Conservation (phyloP, 768 basidiomycete genomes). For the Ramaria sp. region DNA sequence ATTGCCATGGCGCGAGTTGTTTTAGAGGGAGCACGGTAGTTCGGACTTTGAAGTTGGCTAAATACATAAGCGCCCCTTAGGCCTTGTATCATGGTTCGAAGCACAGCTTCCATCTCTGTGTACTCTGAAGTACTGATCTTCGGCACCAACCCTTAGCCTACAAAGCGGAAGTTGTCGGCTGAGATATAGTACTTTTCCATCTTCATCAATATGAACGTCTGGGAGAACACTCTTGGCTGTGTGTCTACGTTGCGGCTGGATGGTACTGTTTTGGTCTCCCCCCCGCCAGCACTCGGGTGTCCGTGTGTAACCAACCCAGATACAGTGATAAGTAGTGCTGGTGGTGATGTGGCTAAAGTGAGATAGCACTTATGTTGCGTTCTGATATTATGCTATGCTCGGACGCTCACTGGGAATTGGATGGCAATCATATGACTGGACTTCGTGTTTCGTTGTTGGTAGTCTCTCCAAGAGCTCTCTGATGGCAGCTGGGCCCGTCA, state of each 20-base stretch:
- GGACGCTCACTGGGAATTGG: conserved; percentile 61
- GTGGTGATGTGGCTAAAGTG: conserved; percentile 56
- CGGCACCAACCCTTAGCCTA: background rate
- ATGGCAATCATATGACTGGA: conserved; percentile 84
- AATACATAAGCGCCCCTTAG: background rate
- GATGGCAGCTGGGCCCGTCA: conserved; percentile 61
- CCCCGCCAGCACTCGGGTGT: background rate
- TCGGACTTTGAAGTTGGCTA: conserved; percentile 2
- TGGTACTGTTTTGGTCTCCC: conserved; percentile 11
- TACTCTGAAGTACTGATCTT: background rate
- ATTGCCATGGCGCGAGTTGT: background rate
- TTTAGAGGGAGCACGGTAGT: background rate
- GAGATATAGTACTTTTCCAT: conserved; percentile 7
- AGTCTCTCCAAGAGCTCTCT: conserved; percentile 57
- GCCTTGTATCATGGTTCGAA: background rate
- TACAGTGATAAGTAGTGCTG: conserved; percentile 68
- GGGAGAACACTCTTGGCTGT: conserved; percentile 77
- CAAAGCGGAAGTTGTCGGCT: conserved; percentile 7
- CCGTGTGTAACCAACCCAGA: conserved; percentile 53
- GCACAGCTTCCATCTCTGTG: background rate
- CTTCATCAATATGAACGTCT: conserved; percentile 66
- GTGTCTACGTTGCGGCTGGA: conserved; percentile 39
- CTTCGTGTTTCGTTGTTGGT: conserved; percentile 74
- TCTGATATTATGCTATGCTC: background rate
- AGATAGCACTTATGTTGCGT: conserved; percentile 4